A percentile compares a stretch with the other conserved stretches of the same genome.
Evolutionary conservation across 805 yeast species (phyloP).

Genomic region (Saturnispora ahearnii): DNA sequence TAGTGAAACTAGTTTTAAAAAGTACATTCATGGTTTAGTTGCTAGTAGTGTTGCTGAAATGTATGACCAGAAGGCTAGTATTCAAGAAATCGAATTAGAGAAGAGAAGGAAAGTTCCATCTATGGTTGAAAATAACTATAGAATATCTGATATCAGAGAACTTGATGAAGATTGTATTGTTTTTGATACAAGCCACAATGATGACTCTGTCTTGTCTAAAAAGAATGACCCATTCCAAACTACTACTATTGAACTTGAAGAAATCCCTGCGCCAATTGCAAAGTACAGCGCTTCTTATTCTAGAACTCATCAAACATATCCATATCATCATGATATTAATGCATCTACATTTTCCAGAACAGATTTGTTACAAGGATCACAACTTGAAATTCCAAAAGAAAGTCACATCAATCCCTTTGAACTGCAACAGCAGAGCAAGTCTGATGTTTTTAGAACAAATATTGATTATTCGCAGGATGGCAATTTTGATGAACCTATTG

Average conservation of each 20-base stretch:
- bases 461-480: not conserved
- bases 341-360: constrained; percentile 1
- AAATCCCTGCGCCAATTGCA: constrained; percentile 29
- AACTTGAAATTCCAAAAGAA: not conserved
- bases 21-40: constrained; percentile 21
- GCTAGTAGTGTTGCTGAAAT: constrained; percentile 22
- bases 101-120: constrained; percentile 18
- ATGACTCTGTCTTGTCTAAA: not conserved
- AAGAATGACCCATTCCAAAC: not conserved
- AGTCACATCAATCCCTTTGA: not conserved
- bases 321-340: not conserved
- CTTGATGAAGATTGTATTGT: not conserved
- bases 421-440: not conserved
- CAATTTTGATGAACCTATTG: not conserved
- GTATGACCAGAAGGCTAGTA: constrained; percentile 16
- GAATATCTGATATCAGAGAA: constrained; percentile 1
- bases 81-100: constrained; percentile 16
- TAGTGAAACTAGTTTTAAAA: constrained; percentile 12
- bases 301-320: constrained; percentile 29
- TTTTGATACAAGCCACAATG: not conserved
- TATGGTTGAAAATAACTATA: constrained; percentile 1
- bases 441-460: not conserved
- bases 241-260: constrained; percentile 18
- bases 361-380: not conserved
- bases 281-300: constrained; percentile 30